These are phyloP conservation scores for Funneliformis mosseae DNA, from an alignment of 192 early-diverging fungal species.

Conservation along the genomic window DNA sequence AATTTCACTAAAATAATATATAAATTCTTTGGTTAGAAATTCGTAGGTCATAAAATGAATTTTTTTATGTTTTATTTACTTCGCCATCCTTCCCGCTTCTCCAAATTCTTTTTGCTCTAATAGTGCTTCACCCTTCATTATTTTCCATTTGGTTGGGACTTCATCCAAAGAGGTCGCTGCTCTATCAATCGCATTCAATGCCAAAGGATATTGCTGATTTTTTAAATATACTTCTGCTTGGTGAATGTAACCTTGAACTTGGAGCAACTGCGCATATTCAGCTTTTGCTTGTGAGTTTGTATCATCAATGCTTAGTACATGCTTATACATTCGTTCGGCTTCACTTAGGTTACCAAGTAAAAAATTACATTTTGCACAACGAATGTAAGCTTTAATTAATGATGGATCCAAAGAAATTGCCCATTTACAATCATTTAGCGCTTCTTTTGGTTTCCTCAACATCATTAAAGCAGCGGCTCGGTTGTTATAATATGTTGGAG, in stretches of 20 bases:
- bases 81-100: slow-evolving; percentile 62
- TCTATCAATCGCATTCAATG: slow-evolving; percentile 49
- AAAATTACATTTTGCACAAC: slow-evolving; percentile 74
- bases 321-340: slow-evolving; percentile 48
- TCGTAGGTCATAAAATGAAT: not conserved
- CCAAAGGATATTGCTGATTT: slow-evolving; percentile 52
- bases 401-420: slow-evolving; percentile 61
- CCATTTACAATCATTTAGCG: slow-evolving; percentile 63
- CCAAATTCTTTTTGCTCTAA: slow-evolving; percentile 61
- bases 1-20: slow-evolving; percentile 48
- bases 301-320: slow-evolving; percentile 46
- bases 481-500: slow-evolving; percentile 73
- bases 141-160: slow-evolving; percentile 61
- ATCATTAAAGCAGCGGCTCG: slow-evolving; percentile 80
- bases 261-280: slow-evolving; percentile 46
- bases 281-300: slow-evolving; percentile 42
- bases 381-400: slow-evolving; percentile 63
- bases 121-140: slow-evolving; percentile 67
- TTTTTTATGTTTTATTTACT: not conserved
- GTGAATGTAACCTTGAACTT: slow-evolving; percentile 50
- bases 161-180: slow-evolving; percentile 45
- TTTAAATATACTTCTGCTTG: slow-evolving; percentile 48
- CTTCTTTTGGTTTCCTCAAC: slow-evolving; percentile 60
- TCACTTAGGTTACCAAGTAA: slow-evolving; percentile 70
- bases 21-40: not conserved